Conservation (phyloP, 2,329 filamentous ascomycete species). For the Talaromyces pinophilus region DNA sequence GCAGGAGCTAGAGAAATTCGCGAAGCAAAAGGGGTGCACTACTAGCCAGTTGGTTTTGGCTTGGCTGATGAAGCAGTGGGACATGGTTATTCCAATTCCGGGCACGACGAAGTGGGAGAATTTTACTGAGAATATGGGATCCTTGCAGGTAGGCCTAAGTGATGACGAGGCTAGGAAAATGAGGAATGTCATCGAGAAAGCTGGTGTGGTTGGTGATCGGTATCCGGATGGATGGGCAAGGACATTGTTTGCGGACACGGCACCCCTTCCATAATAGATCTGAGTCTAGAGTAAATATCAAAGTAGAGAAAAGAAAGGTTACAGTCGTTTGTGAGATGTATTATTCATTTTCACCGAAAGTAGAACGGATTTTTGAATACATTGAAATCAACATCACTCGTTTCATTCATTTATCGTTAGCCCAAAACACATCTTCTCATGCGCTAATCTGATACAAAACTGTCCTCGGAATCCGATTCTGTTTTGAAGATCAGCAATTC, state of each 20-base stretch:
- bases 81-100: not conserved
- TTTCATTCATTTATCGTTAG: not conserved
- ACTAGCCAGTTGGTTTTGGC: not conserved
- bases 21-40: not conserved
- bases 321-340: not conserved
- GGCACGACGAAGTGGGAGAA: slow-evolving; percentile 7
- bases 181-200: slow-evolving; percentile 1
- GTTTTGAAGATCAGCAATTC: not conserved
- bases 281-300: not conserved
- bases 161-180: not conserved
- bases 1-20: slow-evolving; percentile 34
- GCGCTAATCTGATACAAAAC: slow-evolving; percentile 1
- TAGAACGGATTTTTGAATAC: not conserved
- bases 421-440: not conserved
- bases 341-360: not conserved
- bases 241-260: slow-evolving; percentile 8
- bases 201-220: slow-evolving; percentile 4
- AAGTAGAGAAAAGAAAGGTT: not conserved
- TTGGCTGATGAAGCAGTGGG: not conserved
- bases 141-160: not conserved
- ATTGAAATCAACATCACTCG: not conserved
- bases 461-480: slow-evolving; percentile 17
- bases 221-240: slow-evolving; percentile 6
- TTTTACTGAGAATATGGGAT: not conserved
- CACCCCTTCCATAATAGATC: not conserved